Base-by-base conservation (phyloP, 441 rosid species). In the Arabidopsis hybrid region DNA sequence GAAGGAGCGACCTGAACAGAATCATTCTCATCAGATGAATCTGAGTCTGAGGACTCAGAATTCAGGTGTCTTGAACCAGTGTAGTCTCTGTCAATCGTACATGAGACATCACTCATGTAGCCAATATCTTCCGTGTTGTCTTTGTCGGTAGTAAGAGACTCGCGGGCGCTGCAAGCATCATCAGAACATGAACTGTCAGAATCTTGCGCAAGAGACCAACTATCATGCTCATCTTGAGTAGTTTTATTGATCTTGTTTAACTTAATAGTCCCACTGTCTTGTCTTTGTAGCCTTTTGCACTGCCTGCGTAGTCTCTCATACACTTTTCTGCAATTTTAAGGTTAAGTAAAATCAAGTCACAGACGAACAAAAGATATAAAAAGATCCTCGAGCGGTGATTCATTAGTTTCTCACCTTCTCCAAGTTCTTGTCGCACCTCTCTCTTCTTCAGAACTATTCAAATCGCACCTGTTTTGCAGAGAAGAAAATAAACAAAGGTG, bases 391-490 rank as follows among this genome's bases (percentile, higher is more conserved):
- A 53, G 52, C 5, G 34, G 47, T 66, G 52, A 49, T 50, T 76
- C 50, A 29, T 65, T 36, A 53, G 6, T 39, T 18, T 18, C 65
- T 55, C 65, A 93, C 98, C 96, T 90, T 77, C 91, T 90, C 79
- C 81, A 88, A 9, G 80, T 88, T 82, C 82, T 85, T 79, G 82
- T 69, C 49, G 72, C 18, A 35, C 88, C 83, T 78, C 98, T 85
- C 78, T 91, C 91, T 78, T 88, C 91, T 81, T 78, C 79, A 47
- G 97, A 85, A 77, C 93, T 89, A 83, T 82, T 91, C 60, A 93
- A 86, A 43, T 85, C 56, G 8, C 46, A 76, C 67, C 65, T 65
- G 34, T 26, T 43, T 7, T 42, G 38, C 17, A 57, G 56, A 52
- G 59, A 79, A 42, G 11, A 32, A 53, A 42, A 60, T 35, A 57